Evolutionary conservation across 345 rosid species (phyloP).

Genomic region (Noccaea bulbosa): DNA sequence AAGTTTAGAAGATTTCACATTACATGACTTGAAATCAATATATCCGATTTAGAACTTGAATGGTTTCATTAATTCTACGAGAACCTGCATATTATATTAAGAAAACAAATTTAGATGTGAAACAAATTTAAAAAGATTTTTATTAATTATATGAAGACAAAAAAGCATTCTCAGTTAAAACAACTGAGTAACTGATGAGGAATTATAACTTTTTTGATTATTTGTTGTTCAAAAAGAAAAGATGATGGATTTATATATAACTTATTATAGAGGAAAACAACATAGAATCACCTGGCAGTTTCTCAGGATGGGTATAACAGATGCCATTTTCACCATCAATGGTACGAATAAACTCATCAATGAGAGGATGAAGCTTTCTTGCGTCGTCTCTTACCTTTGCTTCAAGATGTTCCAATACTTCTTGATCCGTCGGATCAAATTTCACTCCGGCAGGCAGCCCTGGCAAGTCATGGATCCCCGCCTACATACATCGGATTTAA

Average conservation of each 20-base stretch:
- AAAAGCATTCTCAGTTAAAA: background rate
- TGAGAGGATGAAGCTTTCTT: conserved; percentile 80
- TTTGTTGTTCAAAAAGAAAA: too few relatives aligned
- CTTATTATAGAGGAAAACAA: background rate
- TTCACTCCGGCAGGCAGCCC: conserved; percentile 98
- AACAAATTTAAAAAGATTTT: background rate
- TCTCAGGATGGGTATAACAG: conserved; percentile 97
- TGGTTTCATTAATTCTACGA: background rate
- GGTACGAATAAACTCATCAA: conserved; percentile 89
- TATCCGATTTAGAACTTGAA: background rate
- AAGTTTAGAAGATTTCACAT: background rate
- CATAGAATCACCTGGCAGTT: conserved; percentile 74
- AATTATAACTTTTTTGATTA: background rate
- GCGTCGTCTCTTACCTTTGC: conserved; percentile 80
- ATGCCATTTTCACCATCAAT: conserved; percentile 97
- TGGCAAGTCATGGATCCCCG: conserved; percentile 83
- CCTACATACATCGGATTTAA: conserved; percentile 43
- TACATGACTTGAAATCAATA: conserved; percentile 5
- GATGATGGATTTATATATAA: too few relatives aligned
- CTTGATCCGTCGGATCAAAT: conserved; percentile 99
- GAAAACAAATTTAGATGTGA: background rate
- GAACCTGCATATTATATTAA: background rate
- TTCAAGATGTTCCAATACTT: conserved; percentile 90
- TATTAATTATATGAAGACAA: background rate
- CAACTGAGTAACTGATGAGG: background rate